Evolutionary conservation across 2,329 filamentous ascomycete species (phyloP).

Genomic region (Plectosphaerella plurivora): DNA sequence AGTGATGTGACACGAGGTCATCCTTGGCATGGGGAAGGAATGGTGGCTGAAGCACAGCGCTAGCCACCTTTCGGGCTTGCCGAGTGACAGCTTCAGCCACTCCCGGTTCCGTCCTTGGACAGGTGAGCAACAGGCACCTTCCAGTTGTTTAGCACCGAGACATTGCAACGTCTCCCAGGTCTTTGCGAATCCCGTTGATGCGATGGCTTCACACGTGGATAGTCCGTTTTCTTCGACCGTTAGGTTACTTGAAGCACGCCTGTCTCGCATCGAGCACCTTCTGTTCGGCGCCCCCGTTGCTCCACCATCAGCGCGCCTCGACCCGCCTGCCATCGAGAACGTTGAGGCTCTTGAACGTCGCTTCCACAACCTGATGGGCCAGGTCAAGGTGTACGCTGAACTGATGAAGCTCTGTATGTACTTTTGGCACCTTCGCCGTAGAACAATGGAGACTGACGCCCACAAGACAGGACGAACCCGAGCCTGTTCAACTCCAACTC

Average conservation of each 20-base stretch:
- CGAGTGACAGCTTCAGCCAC: constrained; percentile 1
- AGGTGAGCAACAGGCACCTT: no score
- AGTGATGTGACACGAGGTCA: background rate
- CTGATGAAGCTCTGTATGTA: constrained; percentile 56
- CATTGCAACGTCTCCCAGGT: no score
- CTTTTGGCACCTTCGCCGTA: background rate
- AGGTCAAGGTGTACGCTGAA: constrained; percentile 53
- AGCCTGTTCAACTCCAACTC: constrained; percentile 48
- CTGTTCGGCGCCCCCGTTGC: constrained; percentile 43
- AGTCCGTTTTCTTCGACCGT: constrained; percentile 51
- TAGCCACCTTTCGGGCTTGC: background rate
- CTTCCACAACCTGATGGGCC: constrained; percentile 44
- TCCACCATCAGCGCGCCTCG: constrained; percentile 22
- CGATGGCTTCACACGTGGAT: constrained; percentile 37
- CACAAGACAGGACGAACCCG: constrained; percentile 47
- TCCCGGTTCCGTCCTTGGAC: no score
- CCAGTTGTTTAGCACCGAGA: no score
- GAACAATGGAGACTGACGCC: background rate
- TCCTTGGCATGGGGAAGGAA: constrained; percentile 1
- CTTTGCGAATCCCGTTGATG: no score
- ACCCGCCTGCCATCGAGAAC: constrained; percentile 35
- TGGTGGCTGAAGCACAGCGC: background rate
- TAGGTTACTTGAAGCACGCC: constrained; percentile 52
- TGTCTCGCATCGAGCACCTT: constrained; percentile 55
- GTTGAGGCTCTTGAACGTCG: constrained; percentile 50